These are phyloP conservation scores for Eruca vesicaria DNA, from an alignment of 441 rosid genomes.

Conservation along the genomic window DNA sequence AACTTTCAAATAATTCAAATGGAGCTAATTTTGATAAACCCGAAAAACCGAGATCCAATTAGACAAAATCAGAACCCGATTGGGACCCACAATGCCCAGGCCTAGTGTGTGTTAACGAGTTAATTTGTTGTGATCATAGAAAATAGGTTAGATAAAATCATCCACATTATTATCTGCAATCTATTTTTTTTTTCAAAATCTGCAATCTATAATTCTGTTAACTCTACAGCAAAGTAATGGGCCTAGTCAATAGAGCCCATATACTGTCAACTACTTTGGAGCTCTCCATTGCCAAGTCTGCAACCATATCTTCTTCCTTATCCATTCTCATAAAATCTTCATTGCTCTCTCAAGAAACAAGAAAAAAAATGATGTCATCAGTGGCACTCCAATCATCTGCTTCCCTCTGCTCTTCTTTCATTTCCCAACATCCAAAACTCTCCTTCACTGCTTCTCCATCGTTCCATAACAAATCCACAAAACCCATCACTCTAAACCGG, in stretches of 20 bases:
- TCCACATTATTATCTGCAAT: too few relatives aligned
- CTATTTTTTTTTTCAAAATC: too few relatives aligned
- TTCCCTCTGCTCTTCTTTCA: slow-evolving; percentile 30
- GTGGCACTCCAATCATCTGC: slow-evolving; percentile 45
- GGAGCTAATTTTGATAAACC: too few relatives aligned
- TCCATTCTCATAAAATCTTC: slow-evolving; percentile 29
- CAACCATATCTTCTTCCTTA: slow-evolving; percentile 39
- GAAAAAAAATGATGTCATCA: slow-evolving; percentile 43
- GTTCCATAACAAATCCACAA: slow-evolving; percentile 8
- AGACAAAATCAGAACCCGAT: too few relatives aligned
- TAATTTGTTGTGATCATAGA: too few relatives aligned
- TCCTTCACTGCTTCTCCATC: slow-evolving; percentile 13
- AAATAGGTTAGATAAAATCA: too few relatives aligned
- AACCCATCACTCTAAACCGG: slow-evolving; percentile 39
- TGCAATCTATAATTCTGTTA: too few relatives aligned
- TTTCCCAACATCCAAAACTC: slow-evolving; percentile 28
- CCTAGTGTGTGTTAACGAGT: too few relatives aligned
- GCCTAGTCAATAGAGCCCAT: slow-evolving; percentile 28
- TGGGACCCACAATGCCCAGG: too few relatives aligned
- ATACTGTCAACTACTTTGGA: not conserved
- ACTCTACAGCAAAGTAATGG: not conserved
- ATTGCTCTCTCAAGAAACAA: slow-evolving; percentile 4
- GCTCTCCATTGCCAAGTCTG: too few relatives aligned
- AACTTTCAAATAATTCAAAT: too few relatives aligned
- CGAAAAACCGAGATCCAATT: too few relatives aligned